Base-by-base conservation (phyloP, 495 filamentous ascomycete species). In the Aspergillus bridgeri region DNA sequence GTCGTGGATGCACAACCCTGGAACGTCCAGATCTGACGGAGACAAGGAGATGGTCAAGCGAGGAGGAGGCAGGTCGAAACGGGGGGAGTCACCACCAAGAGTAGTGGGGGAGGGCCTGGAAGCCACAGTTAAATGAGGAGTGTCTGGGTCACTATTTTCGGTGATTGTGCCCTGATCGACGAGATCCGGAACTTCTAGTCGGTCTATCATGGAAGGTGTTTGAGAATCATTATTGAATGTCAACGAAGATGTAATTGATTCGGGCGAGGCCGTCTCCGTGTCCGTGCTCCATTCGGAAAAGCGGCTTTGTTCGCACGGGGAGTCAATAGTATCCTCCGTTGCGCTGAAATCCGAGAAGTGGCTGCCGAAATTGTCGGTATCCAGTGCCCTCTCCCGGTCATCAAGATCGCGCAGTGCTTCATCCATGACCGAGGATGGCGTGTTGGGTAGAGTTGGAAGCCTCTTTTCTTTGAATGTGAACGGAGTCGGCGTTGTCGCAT, bases 231-330 rank as follows among this genome's bases (percentile, higher is more conserved):
- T 53, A 45, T 72, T 63, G 54, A 74, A 70, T 0, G 70, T 70
- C 2, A 66, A 69, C 21, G 62, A 60, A n/a, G 74, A 75, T 21
- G 62, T 62, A 64, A 74, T 73, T 8, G 75, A 77, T 29, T 70
- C 73, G n/a, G 70, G 71, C 3, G 75, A 73, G 50, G 68, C 59
- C 27, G 59, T 53, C 7, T 76, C 75, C 6, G 67, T 76, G 45
- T 77, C 73, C 4, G 74, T 71, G 50, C 75, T 77, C 76, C 76
- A 79, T 65, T 77, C 71, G 0, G 76, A 79, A 53, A 79, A 79
- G n/a, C 68, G 75, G 53, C 75, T 79, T 55, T 53, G 60, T 47
- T 79, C 74, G 13, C 56, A 63, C 6, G 60, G 19, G 5, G 69
- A 66, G 11, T 63, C 60, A 18, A 53, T 62, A 21, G 72, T 73